Evolutionary conservation across 2,329 filamentous ascomycete species (phyloP), one percentile per base, ranked within the genome.

Genomic region (Clonostachys solani): DNA sequence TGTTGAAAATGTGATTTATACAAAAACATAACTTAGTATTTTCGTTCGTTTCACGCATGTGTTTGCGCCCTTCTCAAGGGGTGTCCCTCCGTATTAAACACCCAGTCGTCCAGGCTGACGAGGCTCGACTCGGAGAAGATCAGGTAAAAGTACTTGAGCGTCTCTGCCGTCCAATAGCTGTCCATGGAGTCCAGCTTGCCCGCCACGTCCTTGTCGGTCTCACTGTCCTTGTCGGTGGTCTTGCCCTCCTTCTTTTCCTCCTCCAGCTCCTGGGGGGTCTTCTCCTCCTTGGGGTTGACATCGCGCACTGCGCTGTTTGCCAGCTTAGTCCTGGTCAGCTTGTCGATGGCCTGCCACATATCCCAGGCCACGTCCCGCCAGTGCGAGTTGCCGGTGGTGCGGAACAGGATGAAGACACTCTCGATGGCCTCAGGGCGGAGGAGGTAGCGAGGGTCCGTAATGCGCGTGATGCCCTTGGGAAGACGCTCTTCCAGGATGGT

Each of bases 121-220:
- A 83, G 56, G n/a, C 77, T 73, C 1, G 82, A 78, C 15, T 84
- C 77, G 18, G 78, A 81, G 54, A 89, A 90, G 29, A 89, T 77
- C 44, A 89, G 61, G 54, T 85, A 90, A 48, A 88, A 88, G 53
- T 89, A 89, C 64, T 89, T 89, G 49, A 89, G 65, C 15, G 85
- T 90, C 68, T 89, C 85, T 0, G 81, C 80, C 56, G 86, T 68
- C 83, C 86, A 90, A 56, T 87, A 89, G 50, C 79, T 85, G 69
- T 89, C 40, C 45, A 47, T 47, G 16, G 40, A 43, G 40, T 47
- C 18, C 40, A 29, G 29, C 40, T 34, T 29, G 34, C 16, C 33
- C 3, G 13, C 37, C 19, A 5, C 43, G 2, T 18, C 8, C 6
- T 12, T 17, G 17, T 34, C 23, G 15, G 37, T 16, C 12, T 18